phyloP scores from a whole-genome alignment of 306 rosid species.

The Dryas octopetala region DNA sequence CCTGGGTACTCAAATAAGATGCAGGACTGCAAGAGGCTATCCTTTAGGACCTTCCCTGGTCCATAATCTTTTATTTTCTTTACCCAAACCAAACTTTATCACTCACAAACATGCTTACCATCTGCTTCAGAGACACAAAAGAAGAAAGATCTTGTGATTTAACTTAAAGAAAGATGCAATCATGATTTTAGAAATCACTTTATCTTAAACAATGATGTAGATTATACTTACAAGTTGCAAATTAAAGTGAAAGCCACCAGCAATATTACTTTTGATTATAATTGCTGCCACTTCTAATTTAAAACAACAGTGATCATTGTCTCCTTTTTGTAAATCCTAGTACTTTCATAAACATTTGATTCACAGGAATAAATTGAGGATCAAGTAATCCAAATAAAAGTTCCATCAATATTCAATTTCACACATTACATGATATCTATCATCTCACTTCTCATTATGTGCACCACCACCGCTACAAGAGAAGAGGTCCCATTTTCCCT shows the following conservation, averaged over 20 bases:
- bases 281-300: background rate
- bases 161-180: slow-evolving; percentile 37
- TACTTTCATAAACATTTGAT: background rate
- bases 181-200: slow-evolving; percentile 19
- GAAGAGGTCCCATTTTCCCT: background rate
- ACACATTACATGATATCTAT: slow-evolving; percentile 24
- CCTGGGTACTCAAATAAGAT: too few relatives aligned
- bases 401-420: background rate
- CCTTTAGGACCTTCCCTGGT: background rate
- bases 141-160: slow-evolving; percentile 36
- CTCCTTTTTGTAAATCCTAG: background rate
- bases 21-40: background rate
- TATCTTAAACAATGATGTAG: slow-evolving; percentile 24
- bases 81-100: slow-evolving; percentile 5
- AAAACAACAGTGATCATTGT: background rate
- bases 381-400: slow-evolving; percentile 28
- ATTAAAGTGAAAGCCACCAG: slow-evolving; percentile 25
- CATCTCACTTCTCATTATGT: background rate
- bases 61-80: background rate
- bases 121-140: slow-evolving; percentile 20
- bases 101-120: slow-evolving; percentile 6
- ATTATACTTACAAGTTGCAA: slow-evolving; percentile 5
- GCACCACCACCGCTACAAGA: background rate
- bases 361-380: slow-evolving; percentile 1
- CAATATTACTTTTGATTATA: background rate